These are phyloP conservation scores for Ascochyta koolunga DNA, from an alignment of 2,329 filamentous ascomycete species.

Conservation along the genomic window DNA sequence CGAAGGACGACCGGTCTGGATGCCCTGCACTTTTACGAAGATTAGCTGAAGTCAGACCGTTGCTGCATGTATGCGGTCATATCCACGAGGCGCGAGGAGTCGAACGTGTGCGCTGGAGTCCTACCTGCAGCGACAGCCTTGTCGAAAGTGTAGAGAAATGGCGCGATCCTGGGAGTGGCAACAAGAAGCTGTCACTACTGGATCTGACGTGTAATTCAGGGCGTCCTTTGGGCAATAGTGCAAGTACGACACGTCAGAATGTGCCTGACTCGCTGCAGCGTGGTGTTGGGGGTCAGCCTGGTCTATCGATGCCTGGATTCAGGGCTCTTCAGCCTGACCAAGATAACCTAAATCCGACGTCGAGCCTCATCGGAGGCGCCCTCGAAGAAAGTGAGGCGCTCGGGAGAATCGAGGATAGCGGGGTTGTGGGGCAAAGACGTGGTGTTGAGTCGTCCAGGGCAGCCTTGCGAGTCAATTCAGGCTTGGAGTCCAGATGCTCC, in stretches of 20 bases:
- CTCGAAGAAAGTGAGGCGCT: conserved; percentile 30
- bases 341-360: conserved; percentile 28
- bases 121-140: conserved; percentile 32
- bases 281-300: conserved; percentile 27
- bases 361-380: conserved; percentile 25
- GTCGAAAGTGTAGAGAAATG: conserved; percentile 53
- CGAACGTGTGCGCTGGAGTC: conserved; percentile 66
- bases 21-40: conserved; percentile 65
- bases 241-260: conserved; percentile 36
- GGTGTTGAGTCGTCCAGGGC: conserved; percentile 33
- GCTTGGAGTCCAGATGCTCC: conserved; percentile 6
- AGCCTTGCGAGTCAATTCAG: conserved; percentile 15
- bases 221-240: conserved; percentile 28
- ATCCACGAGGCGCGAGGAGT: conserved; percentile 72
- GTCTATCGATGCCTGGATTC: conserved; percentile 5
- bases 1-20: conserved; percentile 52
- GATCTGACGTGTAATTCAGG: conserved; percentile 59
- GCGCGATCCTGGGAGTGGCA: conserved; percentile 64
- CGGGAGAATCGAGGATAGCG: conserved; percentile 23
- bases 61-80: conserved; percentile 73
- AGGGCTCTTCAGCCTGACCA: conserved; percentile 28
- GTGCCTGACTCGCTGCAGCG: conserved; percentile 19
- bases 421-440: conserved; percentile 27
- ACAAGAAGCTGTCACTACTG: conserved; percentile 67
- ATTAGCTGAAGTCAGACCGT: conserved; percentile 67